Percentiles rank a stretch among this genome's conserved stretches.
These are phyloP conservation scores for Kuraishia floccosa DNA, from an alignment of 805 yeast genomes.

Conservation along the genomic window DNA sequence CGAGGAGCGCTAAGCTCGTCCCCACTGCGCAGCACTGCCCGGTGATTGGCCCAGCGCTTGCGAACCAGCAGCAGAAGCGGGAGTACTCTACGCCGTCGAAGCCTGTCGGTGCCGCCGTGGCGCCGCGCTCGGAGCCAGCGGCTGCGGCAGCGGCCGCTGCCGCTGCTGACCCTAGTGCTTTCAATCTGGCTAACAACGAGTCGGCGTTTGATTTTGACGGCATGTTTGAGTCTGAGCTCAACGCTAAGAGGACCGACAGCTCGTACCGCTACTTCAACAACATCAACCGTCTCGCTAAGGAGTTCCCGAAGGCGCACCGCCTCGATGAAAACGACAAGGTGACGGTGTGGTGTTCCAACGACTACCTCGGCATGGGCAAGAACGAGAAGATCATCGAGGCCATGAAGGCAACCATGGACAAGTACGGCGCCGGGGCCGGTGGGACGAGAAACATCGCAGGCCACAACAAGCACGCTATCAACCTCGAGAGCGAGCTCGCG, in stretches of 20 bases:
- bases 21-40: slow-evolving; percentile 71
- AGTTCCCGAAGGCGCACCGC: slow-evolving; percentile 90
- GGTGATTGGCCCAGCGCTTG: slow-evolving; percentile 77
- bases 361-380: slow-evolving; percentile 90
- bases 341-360: slow-evolving; percentile 98
- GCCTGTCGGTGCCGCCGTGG: slow-evolving; percentile 32
- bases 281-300: slow-evolving; percentile 89
- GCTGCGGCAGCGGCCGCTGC: slow-evolving; percentile 5
- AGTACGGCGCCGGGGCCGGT: slow-evolving; percentile 98
- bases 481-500: slow-evolving; percentile 78
- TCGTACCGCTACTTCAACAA: slow-evolving; percentile 95
- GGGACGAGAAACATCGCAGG: slow-evolving; percentile 99
- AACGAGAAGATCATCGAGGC: slow-evolving; percentile 60
- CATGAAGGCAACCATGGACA: slow-evolving; percentile 72
- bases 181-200: slow-evolving; percentile 33
- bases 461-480: slow-evolving; percentile 84
- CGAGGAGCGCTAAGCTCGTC: slow-evolving; percentile 32
- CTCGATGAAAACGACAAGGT: slow-evolving; percentile 68
- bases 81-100: slow-evolving; percentile 34
- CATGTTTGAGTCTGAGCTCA: slow-evolving; percentile 53
- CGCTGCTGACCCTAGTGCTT: slow-evolving; percentile 8
- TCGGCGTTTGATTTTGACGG: slow-evolving; percentile 60
- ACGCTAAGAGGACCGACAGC: slow-evolving; percentile 72
- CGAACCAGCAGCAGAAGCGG: slow-evolving; percentile 22
- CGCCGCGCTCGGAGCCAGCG: slow-evolving; percentile 16